phyloP scores from a whole-genome alignment of 169 alveolate genomes.

The Cryptosporidium baileyi region DNA sequence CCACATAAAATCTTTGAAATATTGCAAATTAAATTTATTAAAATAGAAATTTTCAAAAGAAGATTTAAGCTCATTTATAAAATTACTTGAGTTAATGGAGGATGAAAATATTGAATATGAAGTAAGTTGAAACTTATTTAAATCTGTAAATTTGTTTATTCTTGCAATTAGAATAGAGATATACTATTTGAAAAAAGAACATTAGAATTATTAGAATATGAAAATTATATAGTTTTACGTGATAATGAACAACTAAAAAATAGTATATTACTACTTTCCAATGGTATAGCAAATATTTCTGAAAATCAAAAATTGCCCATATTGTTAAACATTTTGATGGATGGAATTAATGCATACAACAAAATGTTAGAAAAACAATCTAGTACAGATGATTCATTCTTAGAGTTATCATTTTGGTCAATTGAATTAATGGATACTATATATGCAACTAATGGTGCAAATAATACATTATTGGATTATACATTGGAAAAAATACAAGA shows the following conservation, averaged over 20 bases:
- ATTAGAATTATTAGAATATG: constrained; percentile 28
- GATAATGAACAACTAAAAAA: constrained; percentile 34
- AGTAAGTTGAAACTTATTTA: not conserved
- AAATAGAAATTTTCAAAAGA: not conserved
- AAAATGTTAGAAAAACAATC: constrained; percentile 11
- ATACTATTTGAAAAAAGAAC: constrained; percentile 4
- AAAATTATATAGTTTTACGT: not conserved
- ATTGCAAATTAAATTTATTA: not conserved
- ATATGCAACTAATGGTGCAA: constrained; percentile 49
- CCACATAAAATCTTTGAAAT: not conserved
- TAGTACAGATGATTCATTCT: not conserved
- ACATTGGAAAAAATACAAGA: constrained; percentile 49
- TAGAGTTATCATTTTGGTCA: constrained; percentile 62
- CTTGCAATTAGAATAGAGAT: constrained; percentile 2
- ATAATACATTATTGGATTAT: constrained; percentile 38
- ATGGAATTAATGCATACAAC: constrained; percentile 40
- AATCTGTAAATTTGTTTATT: not conserved
- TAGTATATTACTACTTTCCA: constrained; percentile 4
- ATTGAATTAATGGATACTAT: constrained; percentile 39
- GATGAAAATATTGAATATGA: not conserved
- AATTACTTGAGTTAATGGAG: not conserved
- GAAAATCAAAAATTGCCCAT: constrained; percentile 51
- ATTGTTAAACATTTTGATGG: constrained; percentile 32
- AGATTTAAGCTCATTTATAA: constrained; percentile 8
- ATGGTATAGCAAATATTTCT: constrained; percentile 12